phyloP scores from a whole-genome alignment of 2,329 filamentous ascomycete genomes.

The Pseudogymnoascus destructans region DNA sequence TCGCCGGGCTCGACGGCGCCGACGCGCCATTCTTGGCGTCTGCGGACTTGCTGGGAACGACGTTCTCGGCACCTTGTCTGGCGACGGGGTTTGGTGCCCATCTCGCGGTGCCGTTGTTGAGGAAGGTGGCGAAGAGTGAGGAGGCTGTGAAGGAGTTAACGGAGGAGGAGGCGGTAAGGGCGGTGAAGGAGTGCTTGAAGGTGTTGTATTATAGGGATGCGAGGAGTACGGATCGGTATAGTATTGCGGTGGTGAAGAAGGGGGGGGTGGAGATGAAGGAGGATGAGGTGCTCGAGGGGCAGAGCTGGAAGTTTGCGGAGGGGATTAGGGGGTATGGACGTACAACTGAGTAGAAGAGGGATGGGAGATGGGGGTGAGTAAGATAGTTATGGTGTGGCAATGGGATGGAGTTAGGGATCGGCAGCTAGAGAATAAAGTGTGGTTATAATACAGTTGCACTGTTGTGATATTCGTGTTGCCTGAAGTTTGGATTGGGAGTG shows the following conservation, averaged over 20 bases:
- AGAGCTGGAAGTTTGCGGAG: slow-evolving; percentile 98
- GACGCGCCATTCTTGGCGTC: slow-evolving; percentile 79
- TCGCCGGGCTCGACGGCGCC: slow-evolving; percentile 73
- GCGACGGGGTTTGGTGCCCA: slow-evolving; percentile 91
- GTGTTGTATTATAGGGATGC: slow-evolving; percentile 96
- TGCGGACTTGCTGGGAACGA: slow-evolving; percentile 85
- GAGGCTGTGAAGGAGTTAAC: slow-evolving; percentile 57
- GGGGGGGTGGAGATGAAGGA: slow-evolving; percentile 78
- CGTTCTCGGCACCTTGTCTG: slow-evolving; percentile 74
- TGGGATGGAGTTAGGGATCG: not conserved
- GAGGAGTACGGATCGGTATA: slow-evolving; percentile 81
- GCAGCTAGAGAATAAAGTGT: not conserved
- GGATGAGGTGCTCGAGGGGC: slow-evolving; percentile 76
- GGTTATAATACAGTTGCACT: not conserved
- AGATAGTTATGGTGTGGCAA: not conserved
- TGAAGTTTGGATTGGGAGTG: not conserved
- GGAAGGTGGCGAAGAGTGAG: slow-evolving; percentile 73
- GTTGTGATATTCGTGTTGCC: not conserved
- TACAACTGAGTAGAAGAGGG: not conserved
- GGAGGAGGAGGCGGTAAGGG: slow-evolving; percentile 64
- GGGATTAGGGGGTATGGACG: slow-evolving; percentile 79
- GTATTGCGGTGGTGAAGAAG: slow-evolving; percentile 77
- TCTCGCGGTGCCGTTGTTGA: slow-evolving; percentile 83
- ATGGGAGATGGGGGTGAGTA: not conserved
- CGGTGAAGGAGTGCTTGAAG: slow-evolving; percentile 93